These are phyloP conservation scores for Paraleonurus japonicus DNA, from an alignment of 257 asterid species.

Conservation along the genomic window DNA sequence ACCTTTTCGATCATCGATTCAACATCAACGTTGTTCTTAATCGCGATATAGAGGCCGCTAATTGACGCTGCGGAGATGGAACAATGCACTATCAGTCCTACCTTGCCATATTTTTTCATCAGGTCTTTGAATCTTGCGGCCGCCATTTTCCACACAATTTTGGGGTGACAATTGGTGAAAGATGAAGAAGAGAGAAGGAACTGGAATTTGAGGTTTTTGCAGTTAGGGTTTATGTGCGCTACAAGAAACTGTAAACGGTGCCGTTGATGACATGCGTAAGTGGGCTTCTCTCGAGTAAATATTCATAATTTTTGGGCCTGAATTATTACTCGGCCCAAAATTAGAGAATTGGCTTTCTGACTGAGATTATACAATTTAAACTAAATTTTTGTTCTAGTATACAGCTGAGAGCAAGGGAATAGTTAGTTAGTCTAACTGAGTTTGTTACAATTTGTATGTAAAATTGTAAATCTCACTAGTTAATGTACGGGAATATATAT, in stretches of 20 bases:
- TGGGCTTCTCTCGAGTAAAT: background rate
- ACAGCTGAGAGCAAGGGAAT: too few relatives aligned
- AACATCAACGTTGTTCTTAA: constrained; percentile 84
- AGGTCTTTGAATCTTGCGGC: constrained; percentile 66
- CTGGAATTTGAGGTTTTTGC: background rate
- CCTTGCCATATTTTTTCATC: constrained; percentile 80
- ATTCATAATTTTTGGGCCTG: background rate
- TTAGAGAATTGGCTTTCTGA: too few relatives aligned
- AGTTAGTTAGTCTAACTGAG: too few relatives aligned
- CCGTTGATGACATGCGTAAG: background rate
- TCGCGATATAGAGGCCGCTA: constrained; percentile 70
- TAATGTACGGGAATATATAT: too few relatives aligned
- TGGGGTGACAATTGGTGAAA: background rate
- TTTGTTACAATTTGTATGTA: too few relatives aligned
- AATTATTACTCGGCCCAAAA: background rate
- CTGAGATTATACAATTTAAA: too few relatives aligned
- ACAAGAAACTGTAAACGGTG: background rate
- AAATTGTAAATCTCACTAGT: too few relatives aligned
- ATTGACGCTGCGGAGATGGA: constrained; percentile 81
- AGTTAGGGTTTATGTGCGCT: constrained; percentile 25
- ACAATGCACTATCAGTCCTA: constrained; percentile 80
- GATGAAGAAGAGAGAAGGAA: background rate
- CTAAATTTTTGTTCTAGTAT: too few relatives aligned
- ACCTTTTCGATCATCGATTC: constrained; percentile 66
- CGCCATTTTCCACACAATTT: constrained; percentile 32